These are phyloP conservation scores for Cryptococcus maquisensis DNA, from an alignment of 1,284 basidiomycete species.

Conservation along the genomic window DNA sequence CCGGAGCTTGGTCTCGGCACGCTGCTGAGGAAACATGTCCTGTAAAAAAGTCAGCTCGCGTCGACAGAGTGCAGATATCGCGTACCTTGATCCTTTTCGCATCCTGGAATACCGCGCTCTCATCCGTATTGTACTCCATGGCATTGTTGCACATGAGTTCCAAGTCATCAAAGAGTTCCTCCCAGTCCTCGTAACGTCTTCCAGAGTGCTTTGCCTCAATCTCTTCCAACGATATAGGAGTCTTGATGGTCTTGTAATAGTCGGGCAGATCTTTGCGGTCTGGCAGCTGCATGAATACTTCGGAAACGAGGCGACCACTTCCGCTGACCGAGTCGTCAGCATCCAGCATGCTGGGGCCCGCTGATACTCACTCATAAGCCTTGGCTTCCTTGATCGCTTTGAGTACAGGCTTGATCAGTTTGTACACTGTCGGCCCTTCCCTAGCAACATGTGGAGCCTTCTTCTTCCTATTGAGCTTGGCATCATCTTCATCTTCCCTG, in stretches of 20 bases:
- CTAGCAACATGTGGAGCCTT: constrained; percentile 42
- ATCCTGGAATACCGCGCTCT: constrained; percentile 78
- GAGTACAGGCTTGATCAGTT: constrained; percentile 44
- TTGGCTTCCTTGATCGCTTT: constrained; percentile 35
- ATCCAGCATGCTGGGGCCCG: not conserved
- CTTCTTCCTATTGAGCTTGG: constrained; percentile 18
- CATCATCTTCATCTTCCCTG: constrained; percentile 5
- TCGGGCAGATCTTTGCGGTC: constrained; percentile 77
- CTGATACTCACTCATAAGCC: constrained; percentile 34
- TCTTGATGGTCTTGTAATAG: constrained; percentile 82
- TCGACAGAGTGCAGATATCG: not conserved
- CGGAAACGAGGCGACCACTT: constrained; percentile 63
- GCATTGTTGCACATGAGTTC: constrained; percentile 87
- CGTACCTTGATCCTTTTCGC: constrained; percentile 64
- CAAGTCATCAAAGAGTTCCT: constrained; percentile 72
- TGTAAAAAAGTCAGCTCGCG: constrained; percentile 1
- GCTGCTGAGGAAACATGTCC: constrained; percentile 14
- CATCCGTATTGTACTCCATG: constrained; percentile 80
- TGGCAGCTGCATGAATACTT: constrained; percentile 72
- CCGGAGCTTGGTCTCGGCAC: constrained; percentile 5
- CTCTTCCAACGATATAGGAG: constrained; percentile 78
- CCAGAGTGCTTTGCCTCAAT: constrained; percentile 71
- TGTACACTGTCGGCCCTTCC: constrained; percentile 44
- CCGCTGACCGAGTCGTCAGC: constrained; percentile 14
- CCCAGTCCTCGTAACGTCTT: constrained; percentile 61